Base-by-base conservation (phyloP, 2,329 filamentous ascomycete species). In the Fusarium sp. region DNA sequence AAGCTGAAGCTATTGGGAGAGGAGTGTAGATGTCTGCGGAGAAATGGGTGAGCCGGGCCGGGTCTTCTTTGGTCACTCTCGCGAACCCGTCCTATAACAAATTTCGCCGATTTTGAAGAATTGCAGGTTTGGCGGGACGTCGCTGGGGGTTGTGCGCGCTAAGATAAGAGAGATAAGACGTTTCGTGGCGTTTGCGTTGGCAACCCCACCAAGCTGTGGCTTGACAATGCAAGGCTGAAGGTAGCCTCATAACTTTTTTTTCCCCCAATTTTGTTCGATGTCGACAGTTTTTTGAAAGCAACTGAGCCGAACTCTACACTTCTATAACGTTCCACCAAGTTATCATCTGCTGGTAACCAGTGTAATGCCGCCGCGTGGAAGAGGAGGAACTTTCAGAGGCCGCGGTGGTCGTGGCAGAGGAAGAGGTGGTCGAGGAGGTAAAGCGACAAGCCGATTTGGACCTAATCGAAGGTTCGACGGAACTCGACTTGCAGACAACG, bases 71-170 rank as follows among this genome's bases (percentile, higher is more conserved):
- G 64, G 46, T 68, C 65, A 46, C 64, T 68, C 44, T 81, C 76
- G 77, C 79, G 78, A 81, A 79, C 74, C 75, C 76, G 74, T 79
- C 72, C 64, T 74, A 52, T 52, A 52, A 52, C 49, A 80, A 81
- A 81, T 81, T 83, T 83, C 75, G 78, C 78, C 77, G 78, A 83
- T 82, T 83, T 84, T 76, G 83, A 79, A 79, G 79, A 81, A 83
- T 82, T 83, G 78, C 79, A 76, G 76, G 71, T 73, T 79, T 79
- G 79, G 81, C 81, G 81, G 80, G 81, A 83, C 81, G 72, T 31
- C 73, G 79, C 80, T 81, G 80, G 81, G 81, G 83, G 82, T 86
- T 87, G 86, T 87, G 86, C 83, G 85, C 85, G 83, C 85, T 86
- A 86, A 85, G 85, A 77, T 74, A 75, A 68, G 62, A 69, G 61